phyloP scores from a whole-genome alignment of 352 stramenopile genomes.

The Phytophthora europaea region DNA sequence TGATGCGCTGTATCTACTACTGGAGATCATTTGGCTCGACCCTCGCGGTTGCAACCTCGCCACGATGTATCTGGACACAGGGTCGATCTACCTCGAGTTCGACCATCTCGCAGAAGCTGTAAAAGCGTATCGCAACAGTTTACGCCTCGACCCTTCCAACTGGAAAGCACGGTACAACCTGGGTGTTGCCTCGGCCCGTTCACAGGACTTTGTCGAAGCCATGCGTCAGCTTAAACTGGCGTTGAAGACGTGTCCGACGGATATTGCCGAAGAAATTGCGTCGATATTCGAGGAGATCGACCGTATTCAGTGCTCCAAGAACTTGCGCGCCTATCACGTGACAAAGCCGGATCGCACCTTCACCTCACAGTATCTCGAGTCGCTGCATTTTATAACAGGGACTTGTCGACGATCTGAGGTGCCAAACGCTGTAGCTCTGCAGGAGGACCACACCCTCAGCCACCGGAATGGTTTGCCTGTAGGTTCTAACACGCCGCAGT shows the following conservation, averaged over 20 bases:
- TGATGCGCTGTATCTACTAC: constrained; percentile 65
- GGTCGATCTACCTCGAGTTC: constrained; percentile 67
- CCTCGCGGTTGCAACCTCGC: constrained; percentile 44
- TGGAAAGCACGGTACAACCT: constrained; percentile 70
- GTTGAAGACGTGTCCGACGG: constrained; percentile 23
- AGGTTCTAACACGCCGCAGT: constrained; percentile 19
- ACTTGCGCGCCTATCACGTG: constrained; percentile 43
- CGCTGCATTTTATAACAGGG: constrained; percentile 32
- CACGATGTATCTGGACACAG: constrained; percentile 57
- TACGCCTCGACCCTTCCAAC: constrained; percentile 41
- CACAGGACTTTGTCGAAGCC: constrained; percentile 58
- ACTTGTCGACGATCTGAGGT: background rate
- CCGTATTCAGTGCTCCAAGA: constrained; percentile 43
- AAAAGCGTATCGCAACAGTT: constrained; percentile 57
- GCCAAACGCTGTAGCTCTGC: constrained; percentile 1
- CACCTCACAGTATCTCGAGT: constrained; percentile 60
- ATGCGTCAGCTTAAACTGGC: constrained; percentile 54
- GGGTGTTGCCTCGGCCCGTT: constrained; percentile 52
- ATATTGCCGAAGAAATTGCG: constrained; percentile 32
- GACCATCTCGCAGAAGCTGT: constrained; percentile 61
- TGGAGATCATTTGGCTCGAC: constrained; percentile 62
- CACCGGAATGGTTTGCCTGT: constrained; percentile 29
- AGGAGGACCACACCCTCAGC: constrained; percentile 37
- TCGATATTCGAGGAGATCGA: constrained; percentile 63
- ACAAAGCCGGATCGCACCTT: constrained; percentile 50